These are phyloP conservation scores for Carpinus fangiana DNA, from an alignment of 306 rosid species.

Conservation along the genomic window DNA sequence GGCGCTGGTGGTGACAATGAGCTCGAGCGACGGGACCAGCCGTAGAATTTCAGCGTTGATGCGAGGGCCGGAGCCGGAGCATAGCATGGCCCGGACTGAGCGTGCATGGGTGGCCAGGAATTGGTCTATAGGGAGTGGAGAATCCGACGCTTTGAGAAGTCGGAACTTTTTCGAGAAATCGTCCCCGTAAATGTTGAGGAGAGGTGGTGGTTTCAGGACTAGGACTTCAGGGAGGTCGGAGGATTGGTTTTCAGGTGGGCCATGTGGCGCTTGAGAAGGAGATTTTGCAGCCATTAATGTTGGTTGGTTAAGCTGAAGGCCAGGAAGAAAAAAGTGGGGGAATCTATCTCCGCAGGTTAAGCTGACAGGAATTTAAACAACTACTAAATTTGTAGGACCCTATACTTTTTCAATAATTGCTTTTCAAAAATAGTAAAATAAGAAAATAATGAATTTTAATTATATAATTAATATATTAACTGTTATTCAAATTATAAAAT, in stretches of 20 bases:
- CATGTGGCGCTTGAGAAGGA: background rate
- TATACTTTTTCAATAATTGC: no score
- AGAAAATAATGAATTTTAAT: no score
- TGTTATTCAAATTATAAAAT: no score
- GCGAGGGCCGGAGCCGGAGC: background rate
- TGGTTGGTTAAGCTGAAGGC: no score
- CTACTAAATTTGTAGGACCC: no score
- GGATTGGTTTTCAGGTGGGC: background rate
- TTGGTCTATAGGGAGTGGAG: conserved; percentile 26
- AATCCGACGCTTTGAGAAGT: conserved; percentile 29
- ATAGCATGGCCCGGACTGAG: conserved; percentile 36
- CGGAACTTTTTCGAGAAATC: conserved; percentile 34
- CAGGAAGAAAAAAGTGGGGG: background rate
- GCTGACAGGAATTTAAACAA: no score
- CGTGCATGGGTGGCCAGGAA: conserved; percentile 20
- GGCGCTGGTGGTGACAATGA: conserved; percentile 33
- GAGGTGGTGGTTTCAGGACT: conserved; percentile 32
- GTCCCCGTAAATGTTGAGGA: background rate
- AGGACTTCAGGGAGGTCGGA: conserved; percentile 31
- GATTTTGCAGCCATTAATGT: conserved; percentile 12
- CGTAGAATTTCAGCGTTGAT: conserved; percentile 25
- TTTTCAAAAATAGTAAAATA: no score
- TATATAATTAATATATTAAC: no score
- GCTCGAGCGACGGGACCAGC: conserved; percentile 41
- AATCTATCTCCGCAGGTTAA: background rate